These are phyloP conservation scores for Plasmopara muralis DNA, from an alignment of 352 stramenopile genomes.

Conservation along the genomic window DNA sequence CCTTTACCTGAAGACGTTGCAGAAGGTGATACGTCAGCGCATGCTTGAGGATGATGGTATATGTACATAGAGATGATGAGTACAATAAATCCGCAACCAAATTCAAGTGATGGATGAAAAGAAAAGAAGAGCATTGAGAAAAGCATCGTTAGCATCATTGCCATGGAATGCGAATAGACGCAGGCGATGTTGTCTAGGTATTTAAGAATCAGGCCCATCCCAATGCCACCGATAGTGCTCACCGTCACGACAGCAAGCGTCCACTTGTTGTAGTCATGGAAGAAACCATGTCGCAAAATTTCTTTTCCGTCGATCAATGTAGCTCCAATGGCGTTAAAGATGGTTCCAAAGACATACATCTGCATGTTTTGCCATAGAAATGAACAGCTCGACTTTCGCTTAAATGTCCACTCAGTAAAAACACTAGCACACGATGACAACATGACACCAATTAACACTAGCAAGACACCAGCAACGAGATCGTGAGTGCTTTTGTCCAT, in stretches of 20 bases:
- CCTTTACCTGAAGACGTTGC: slow-evolving; percentile 15
- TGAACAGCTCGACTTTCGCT: slow-evolving; percentile 60
- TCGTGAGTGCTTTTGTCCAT: slow-evolving; percentile 20
- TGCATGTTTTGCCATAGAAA: slow-evolving; percentile 83
- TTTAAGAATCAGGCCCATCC: slow-evolving; percentile 78
- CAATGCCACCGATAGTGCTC: slow-evolving; percentile 69
- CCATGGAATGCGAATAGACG: slow-evolving; percentile 78
- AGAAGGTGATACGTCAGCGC: slow-evolving; percentile 5
- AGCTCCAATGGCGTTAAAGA: slow-evolving; percentile 68
- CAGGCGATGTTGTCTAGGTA: slow-evolving; percentile 88
- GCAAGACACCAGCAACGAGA: slow-evolving; percentile 42
- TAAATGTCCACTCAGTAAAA: slow-evolving; percentile 82
- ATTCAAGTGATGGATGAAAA: slow-evolving; percentile 79
- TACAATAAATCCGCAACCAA: slow-evolving; percentile 69
- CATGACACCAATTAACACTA: slow-evolving; percentile 66
- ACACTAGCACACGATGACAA: slow-evolving; percentile 81
- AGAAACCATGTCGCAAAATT: slow-evolving; percentile 52
- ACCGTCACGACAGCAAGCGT: slow-evolving; percentile 69
- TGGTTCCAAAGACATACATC: slow-evolving; percentile 74
- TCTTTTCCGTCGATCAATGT: slow-evolving; percentile 43
- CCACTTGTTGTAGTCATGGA: slow-evolving; percentile 76
- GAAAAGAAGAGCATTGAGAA: slow-evolving; percentile 84
- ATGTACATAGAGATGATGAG: slow-evolving; percentile 85
- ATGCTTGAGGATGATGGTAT: slow-evolving; percentile 59
- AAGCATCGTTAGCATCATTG: slow-evolving; percentile 87